phyloP scores from a whole-genome alignment of 495 filamentous ascomycete species.

The Rhizodiscina lignyota region DNA sequence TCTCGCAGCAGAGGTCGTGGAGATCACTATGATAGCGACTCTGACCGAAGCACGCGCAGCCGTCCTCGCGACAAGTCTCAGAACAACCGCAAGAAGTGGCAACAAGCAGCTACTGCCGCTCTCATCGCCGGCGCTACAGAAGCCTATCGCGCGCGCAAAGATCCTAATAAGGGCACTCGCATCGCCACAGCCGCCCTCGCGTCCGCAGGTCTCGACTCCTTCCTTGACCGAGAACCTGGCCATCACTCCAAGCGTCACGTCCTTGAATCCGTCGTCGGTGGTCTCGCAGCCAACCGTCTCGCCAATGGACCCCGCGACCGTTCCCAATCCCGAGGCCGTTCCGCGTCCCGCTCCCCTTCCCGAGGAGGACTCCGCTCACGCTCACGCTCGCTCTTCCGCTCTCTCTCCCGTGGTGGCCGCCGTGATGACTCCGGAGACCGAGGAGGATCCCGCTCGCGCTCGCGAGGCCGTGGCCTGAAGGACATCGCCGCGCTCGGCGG shows the following conservation, averaged over 20 bases:
- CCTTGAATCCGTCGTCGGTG: constrained; percentile 66
- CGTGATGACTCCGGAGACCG: constrained; percentile 10
- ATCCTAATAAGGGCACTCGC: constrained; percentile 70
- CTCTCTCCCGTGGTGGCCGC: constrained; percentile 4
- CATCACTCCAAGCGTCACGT: constrained; percentile 53
- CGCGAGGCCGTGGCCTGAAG: constrained; percentile 36
- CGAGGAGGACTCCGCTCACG: constrained; percentile 12
- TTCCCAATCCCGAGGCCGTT: constrained; percentile 19
- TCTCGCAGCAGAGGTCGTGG: constrained; percentile 17
- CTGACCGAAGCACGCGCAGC: constrained; percentile 24
- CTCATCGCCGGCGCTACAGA: constrained; percentile 73
- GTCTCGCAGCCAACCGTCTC: constrained; percentile 64
- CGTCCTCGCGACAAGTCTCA: constrained; percentile 23
- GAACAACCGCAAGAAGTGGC: constrained; percentile 47
- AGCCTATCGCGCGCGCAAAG: constrained; percentile 73
- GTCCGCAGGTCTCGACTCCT: constrained; percentile 68
- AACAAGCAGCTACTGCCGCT: constrained; percentile 75
- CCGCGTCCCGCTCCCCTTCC: constrained; percentile 11
- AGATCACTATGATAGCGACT: constrained; percentile 27
- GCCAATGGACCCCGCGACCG: constrained; percentile 57
- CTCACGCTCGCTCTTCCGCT: constrained; percentile 11
- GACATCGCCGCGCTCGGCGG: constrained; percentile 61
- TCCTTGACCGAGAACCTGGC: constrained; percentile 54
- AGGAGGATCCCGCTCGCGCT: constrained; percentile 20
- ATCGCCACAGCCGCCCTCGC: constrained; percentile 74